Evolutionary conservation across 73 alveolate genomes (phyloP), one percentile per base, ranked within the genome.

Genomic region (Paramecium octaurelia): DNA sequence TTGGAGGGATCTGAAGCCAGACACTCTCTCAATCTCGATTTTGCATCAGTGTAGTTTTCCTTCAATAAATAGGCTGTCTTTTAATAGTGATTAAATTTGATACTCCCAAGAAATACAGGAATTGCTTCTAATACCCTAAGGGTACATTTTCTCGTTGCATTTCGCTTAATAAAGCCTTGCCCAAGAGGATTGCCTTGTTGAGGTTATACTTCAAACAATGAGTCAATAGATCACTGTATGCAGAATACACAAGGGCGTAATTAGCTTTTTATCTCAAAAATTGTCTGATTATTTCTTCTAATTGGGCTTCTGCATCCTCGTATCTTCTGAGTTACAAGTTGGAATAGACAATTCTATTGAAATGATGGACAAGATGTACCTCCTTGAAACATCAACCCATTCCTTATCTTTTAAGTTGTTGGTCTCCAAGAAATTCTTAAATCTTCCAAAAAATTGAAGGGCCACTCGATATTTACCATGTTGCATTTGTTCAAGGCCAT

Each of bases 141-240:
- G 93, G 93, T n/a, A 87, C 73, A 31, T 87, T 60, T 38, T 87
- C 43, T 77, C 73, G 29, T 36, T 87, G 43, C 73, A 35, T 42
- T 38, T 58, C 88, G 69, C 93, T 87, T 64, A 87, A 87, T 3
- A 87, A 57, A 1, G 93, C 93, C 20, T 87, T 87, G 7, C 93
- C 93, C 76, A 87, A 87, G n/a, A 87, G 31, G n/a, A 87, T 87
- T 31, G 93, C 93, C 73, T 87, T 87, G 20, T 87, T 87, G 27
- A 87, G 35, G 58, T 87, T 87, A 14, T 58, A 60, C 35, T 87
- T 87, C 42, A 87, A 40, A 21, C 87, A 64, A 69, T 87, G 93
- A 31, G 54, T 35, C 14, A 87, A 87, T 11, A 87, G 64, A 54
- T 87, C 86, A 64, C 73, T 87, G 24, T 87, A 87, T 60, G 84